Base-by-base conservation (phyloP, 495 filamentous ascomycete genomes). In the Hypoxylon rickii region DNA sequence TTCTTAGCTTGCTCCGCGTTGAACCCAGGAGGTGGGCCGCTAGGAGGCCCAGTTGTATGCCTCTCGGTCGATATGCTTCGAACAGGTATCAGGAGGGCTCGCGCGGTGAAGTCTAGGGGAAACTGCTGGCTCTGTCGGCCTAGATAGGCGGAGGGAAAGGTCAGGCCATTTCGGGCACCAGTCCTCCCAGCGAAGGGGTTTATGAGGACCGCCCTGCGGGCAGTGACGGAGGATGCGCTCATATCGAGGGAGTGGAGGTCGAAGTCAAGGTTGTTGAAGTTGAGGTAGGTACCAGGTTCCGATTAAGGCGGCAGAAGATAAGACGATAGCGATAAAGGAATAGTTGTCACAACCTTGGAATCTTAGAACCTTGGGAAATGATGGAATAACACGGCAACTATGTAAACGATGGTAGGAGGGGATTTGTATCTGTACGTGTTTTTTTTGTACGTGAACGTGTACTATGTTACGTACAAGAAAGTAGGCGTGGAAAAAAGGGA, bases 1-100 rank as follows among this genome's bases (percentile, higher is more conserved):
- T 90, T 95, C 81, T 92, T 96, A 31, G 94, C 94, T 71, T 89
- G 74, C 66, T 96, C 86, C 12, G 90, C 76, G 68, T 96, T 92
- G 80, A 97, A 99, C 7, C 94, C 95, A 7, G 94, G 94, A 40
- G 94, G 93, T 26, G 94, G 94, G 13, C 84, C 86, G 37, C 74
- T 76, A 17, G 79, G 70, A 13, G 73, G 75, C 29, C 80, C 76
- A 46, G 62, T 55, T 31, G 70, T 62, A 55, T 76, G 72, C 32
- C 86, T 84, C 51, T 92, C 87, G 44, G 94, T 97, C 15, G 83
- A 79, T 66, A 88, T 83, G 59, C 71, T 76, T 55, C 86, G 81
- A 63, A 74, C 69, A 26, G 86, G 85, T 21, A 90, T 81, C 51
- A 88, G 75, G 44, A 89, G 82, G 7, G 84, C 87, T 38, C 85